These are phyloP conservation scores for Torulaspora globosa DNA, from an alignment of 1,139 yeast species.

Conservation along the genomic window DNA sequence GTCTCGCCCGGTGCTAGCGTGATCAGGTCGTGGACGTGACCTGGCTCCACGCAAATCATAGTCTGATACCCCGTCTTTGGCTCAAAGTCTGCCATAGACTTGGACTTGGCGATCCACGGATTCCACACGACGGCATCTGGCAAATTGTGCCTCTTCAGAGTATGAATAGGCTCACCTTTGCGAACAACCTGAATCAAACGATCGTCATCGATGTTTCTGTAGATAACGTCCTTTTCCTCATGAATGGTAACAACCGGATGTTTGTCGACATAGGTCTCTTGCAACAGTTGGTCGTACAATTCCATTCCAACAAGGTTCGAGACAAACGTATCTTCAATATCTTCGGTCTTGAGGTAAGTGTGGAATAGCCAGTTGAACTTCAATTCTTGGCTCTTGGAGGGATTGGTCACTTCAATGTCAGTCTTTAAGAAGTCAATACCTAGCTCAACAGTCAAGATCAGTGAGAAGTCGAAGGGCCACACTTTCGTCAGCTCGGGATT, in stretches of 20 bases:
- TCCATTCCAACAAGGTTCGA: conserved; percentile 68
- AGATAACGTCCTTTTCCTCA: conserved; percentile 82
- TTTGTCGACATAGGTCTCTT: conserved; percentile 60
- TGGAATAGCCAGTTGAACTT: conserved; percentile 95
- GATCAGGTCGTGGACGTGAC: conserved; percentile 69
- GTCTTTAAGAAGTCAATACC: conserved; percentile 55
- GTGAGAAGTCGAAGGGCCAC: conserved; percentile 73
- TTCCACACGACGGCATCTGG: conserved; percentile 97
- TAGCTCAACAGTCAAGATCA: conserved; percentile 65
- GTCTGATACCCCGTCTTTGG: conserved; percentile 79
- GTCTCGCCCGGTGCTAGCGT: conserved; percentile 59
- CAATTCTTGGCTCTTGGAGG: conserved; percentile 51
- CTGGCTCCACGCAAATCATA: conserved; percentile 95
- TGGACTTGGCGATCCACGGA: conserved; percentile 84
- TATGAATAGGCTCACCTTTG: conserved; percentile 64
- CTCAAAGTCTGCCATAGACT: conserved; percentile 77
- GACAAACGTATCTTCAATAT: conserved; percentile 71
- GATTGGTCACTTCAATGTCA: conserved; percentile 68
- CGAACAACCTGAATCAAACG: conserved; percentile 63
- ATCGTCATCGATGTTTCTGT: conserved; percentile 53
- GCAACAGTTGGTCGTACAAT: conserved; percentile 71
- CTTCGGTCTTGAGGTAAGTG: conserved; percentile 75
- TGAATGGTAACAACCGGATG: conserved; percentile 68
- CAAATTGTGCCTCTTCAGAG: conserved; percentile 59
- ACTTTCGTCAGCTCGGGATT: conserved; percentile 49